phyloP scores from a whole-genome alignment of 2,329 filamentous ascomycete species.

The Coniella lustricola region DNA sequence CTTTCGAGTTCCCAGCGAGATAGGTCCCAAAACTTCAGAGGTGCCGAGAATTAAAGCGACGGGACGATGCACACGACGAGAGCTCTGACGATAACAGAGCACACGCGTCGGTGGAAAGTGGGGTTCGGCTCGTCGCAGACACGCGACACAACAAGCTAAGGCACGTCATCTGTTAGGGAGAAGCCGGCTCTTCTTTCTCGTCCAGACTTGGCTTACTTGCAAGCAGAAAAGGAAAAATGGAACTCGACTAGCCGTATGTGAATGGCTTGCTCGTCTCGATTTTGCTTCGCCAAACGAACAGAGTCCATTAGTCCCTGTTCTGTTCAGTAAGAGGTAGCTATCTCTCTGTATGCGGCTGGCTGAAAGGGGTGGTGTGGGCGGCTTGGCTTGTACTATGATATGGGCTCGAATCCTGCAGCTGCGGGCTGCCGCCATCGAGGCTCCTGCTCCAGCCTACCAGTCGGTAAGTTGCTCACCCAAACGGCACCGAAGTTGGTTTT shows the following conservation, averaged over 20 bases:
- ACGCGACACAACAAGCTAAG: constrained; percentile 2
- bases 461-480: neutral
- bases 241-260: too few species aligned
- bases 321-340: too few species aligned
- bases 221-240: too few species aligned
- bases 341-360: too few species aligned
- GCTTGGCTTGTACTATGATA: neutral
- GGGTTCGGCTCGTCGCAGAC: neutral
- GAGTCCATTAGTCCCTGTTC: too few species aligned
- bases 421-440: neutral
- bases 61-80: too few species aligned
- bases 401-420: neutral
- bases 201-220: neutral
- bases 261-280: neutral
- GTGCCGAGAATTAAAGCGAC: too few species aligned
- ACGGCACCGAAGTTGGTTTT: neutral
- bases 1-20: too few species aligned
- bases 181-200: neutral
- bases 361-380: neutral
- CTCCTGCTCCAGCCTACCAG: too few species aligned
- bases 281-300: neutral
- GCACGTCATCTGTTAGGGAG: constrained; percentile 10
- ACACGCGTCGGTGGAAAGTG: neutral
- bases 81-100: too few species aligned
- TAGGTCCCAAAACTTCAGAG: too few species aligned